These are phyloP conservation scores for Globisporangium radiosum DNA, from an alignment of 352 stramenopile genomes.

Conservation along the genomic window DNA sequence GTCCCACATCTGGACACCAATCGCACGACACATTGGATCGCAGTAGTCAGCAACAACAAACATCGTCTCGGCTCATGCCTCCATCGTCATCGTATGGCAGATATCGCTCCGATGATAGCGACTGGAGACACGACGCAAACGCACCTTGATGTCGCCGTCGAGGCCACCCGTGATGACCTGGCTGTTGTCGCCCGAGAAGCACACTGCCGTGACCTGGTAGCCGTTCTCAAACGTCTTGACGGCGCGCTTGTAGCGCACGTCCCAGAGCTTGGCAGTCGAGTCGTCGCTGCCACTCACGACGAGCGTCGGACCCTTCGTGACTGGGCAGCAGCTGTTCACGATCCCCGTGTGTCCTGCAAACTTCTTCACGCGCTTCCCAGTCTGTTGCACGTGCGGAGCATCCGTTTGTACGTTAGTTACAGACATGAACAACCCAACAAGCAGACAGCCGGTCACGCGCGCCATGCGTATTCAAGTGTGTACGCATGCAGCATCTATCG, in stretches of 20 bases:
- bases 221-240: slow-evolving; percentile 84
- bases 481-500: background rate
- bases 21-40: background rate
- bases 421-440: background rate
- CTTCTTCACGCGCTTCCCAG: slow-evolving; percentile 76
- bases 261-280: slow-evolving; percentile 86
- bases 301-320: slow-evolving; percentile 72
- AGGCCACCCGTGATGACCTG: slow-evolving; percentile 89
- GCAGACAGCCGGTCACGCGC: too few species aligned
- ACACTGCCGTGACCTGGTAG: slow-evolving; percentile 89
- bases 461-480: too few species aligned
- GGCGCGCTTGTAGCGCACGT: slow-evolving; percentile 69
- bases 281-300: slow-evolving; percentile 91
- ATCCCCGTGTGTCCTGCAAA: slow-evolving; percentile 75
- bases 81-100: background rate
- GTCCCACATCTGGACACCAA: slow-evolving; percentile 72
- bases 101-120: background rate
- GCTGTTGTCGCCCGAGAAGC: slow-evolving; percentile 81
- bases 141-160: slow-evolving; percentile 89
- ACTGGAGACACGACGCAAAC: background rate
- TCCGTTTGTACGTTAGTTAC: background rate
- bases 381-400: slow-evolving; percentile 33
- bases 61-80: too few species aligned
- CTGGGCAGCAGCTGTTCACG: slow-evolving; percentile 90
- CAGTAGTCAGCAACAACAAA: background rate